phyloP scores from a whole-genome alignment of 1,284 basidiomycete genomes.

The Exobasidium rhododendri region DNA sequence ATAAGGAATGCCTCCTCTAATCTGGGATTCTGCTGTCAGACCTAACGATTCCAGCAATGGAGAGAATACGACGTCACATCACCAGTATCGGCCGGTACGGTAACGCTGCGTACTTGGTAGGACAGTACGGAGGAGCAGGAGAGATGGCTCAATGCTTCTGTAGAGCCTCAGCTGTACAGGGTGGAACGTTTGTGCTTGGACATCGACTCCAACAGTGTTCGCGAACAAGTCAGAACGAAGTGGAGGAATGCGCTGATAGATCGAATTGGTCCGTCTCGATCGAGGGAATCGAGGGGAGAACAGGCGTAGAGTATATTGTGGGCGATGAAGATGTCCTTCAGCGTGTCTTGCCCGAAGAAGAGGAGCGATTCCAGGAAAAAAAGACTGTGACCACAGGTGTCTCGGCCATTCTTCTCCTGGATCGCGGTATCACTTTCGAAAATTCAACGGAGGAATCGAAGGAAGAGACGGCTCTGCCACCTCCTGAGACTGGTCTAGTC shows the following conservation, averaged over 20 bases:
- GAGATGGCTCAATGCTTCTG: slow-evolving; percentile 51
- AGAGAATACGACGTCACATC: slow-evolving; percentile 61
- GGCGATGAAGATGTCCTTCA: slow-evolving; percentile 59
- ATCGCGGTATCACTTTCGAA: slow-evolving; percentile 4
- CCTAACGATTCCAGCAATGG: slow-evolving; percentile 23
- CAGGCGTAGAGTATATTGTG: slow-evolving; percentile 59
- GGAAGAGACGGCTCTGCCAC: slow-evolving; percentile 7
- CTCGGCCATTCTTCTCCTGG: slow-evolving; percentile 10
- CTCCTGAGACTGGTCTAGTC: slow-evolving; percentile 67
- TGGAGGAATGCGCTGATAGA: not conserved
- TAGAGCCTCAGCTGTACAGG: slow-evolving; percentile 44
- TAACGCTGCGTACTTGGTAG: slow-evolving; percentile 81
- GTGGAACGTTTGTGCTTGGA: slow-evolving; percentile 41
- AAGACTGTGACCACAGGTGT: slow-evolving; percentile 3
- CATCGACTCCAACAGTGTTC: slow-evolving; percentile 2
- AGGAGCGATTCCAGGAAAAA: not conserved
- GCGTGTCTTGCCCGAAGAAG: not conserved
- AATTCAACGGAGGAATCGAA: not conserved
- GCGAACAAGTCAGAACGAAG: not conserved
- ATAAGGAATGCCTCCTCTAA: not conserved
- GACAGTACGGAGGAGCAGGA: slow-evolving; percentile 78
- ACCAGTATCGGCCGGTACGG: slow-evolving; percentile 82
- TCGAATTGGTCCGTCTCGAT: slow-evolving; percentile 54
- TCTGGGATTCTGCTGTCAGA: slow-evolving; percentile 18
- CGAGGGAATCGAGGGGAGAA: slow-evolving; percentile 62